These are phyloP conservation scores for Ceratocystiopsis brevicomis DNA, from an alignment of 2,329 filamentous ascomycete genomes.

Conservation along the genomic window DNA sequence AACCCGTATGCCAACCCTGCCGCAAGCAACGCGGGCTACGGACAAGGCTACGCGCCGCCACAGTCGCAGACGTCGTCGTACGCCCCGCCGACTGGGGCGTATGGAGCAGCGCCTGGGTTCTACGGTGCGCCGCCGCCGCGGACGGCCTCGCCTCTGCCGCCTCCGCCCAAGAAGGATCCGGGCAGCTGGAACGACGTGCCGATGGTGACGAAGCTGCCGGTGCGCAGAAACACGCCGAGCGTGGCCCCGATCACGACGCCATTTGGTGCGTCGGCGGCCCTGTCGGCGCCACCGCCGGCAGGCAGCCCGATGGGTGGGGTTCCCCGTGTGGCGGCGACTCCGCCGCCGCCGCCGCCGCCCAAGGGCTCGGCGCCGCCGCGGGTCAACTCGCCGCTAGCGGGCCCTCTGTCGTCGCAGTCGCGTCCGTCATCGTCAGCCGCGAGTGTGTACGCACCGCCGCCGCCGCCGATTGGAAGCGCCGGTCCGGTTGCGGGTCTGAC, in stretches of 20 bases:
- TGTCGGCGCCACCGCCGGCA: slow-evolving; percentile 36
- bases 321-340: slow-evolving; percentile 31
- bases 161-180: slow-evolving; percentile 54
- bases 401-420: slow-evolving; percentile 27
- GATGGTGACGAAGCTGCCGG: slow-evolving; percentile 55
- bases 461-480: slow-evolving; percentile 16
- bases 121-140: slow-evolving; percentile 30
- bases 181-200: slow-evolving; percentile 92
- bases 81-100: slow-evolving; percentile 19
- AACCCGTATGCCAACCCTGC: slow-evolving; percentile 30
- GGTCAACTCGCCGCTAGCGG: slow-evolving; percentile 51
- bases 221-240: slow-evolving; percentile 56
- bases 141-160: slow-evolving; percentile 41
- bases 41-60: slow-evolving; percentile 19
- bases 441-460: slow-evolving; percentile 45
- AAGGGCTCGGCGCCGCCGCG: slow-evolving; percentile 56
- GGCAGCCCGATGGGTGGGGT: slow-evolving; percentile 33
- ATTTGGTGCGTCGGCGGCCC: slow-evolving; percentile 42
- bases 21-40: slow-evolving; percentile 5
- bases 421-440: slow-evolving; percentile 35
- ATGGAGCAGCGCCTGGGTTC: slow-evolving; percentile 17
- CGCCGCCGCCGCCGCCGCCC: slow-evolving; percentile 62
- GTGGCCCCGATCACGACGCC: slow-evolving; percentile 52
- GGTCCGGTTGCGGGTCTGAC: slow-evolving; percentile 16
- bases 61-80: slow-evolving; percentile 9